Evolutionary conservation across 2,329 filamentous ascomycete genomes (phyloP).

Genomic region (Peltaster fructicola): DNA sequence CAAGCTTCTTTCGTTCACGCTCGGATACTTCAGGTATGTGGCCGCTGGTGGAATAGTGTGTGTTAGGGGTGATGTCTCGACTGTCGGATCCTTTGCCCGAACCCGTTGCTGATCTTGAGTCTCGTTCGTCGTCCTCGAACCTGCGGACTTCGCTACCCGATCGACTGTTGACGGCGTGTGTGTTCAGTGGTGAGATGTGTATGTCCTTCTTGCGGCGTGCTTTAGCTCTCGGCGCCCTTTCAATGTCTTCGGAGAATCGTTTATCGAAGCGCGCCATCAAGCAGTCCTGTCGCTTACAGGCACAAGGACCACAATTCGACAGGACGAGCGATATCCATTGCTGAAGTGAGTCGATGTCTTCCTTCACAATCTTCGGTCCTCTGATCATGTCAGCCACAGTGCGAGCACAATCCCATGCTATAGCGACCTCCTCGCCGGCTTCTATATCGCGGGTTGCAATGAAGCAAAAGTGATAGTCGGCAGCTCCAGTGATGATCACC

Average conservation of each 20-base stretch:
- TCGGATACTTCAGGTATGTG: slow-evolving; percentile 37
- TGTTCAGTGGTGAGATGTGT: slow-evolving; percentile 37
- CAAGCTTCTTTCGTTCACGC: slow-evolving; percentile 44
- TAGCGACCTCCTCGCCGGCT: slow-evolving; percentile 49
- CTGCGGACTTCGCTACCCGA: slow-evolving; percentile 40
- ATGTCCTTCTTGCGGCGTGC: slow-evolving; percentile 30
- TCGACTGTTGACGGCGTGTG: slow-evolving; percentile 37
- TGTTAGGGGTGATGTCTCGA: slow-evolving; percentile 43
- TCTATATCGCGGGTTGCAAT: slow-evolving; percentile 67
- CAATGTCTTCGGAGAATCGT: slow-evolving; percentile 10
- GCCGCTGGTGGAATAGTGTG: slow-evolving; percentile 31
- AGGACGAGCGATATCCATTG: slow-evolving; percentile 53
- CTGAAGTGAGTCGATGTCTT: slow-evolving; percentile 24
- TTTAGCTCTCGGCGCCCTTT: slow-evolving; percentile 17
- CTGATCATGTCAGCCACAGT: slow-evolving; percentile 9
- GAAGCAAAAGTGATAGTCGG: slow-evolving; percentile 84
- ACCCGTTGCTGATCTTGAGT: slow-evolving; percentile 39
- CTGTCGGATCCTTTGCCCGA: slow-evolving; percentile 39
- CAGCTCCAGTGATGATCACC: slow-evolving; percentile 61
- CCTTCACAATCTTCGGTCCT: slow-evolving; percentile 7
- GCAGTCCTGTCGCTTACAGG: slow-evolving; percentile 38
- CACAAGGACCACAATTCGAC: slow-evolving; percentile 64
- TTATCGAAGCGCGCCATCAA: slow-evolving; percentile 19
- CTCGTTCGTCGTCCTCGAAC: slow-evolving; percentile 36
- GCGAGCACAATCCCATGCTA: slow-evolving; percentile 38